Evolutionary conservation across 129 eudicot genomes (phyloP), one percentile per base, ranked within the genome.

Genomic region (Cynara cardunculus): DNA sequence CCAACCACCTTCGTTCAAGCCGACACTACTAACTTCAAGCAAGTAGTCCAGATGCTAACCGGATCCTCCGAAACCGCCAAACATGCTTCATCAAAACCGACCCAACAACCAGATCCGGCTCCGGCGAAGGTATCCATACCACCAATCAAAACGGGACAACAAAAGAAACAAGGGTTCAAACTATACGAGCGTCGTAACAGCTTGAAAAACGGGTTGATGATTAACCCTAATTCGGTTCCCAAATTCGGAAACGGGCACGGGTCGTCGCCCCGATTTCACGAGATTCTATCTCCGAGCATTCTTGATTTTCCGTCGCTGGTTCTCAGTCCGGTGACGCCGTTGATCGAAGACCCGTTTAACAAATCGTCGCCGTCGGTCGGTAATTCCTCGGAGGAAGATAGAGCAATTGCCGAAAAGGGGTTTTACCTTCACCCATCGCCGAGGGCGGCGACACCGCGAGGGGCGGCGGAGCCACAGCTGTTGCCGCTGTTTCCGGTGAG

Each of bases 401-500:
- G 72, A 41, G 98, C 91, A 5, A 94, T 94, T 80, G 93, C 96
- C 11, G 93, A 90, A 28, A 94, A 90, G 71, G 92, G 92, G 37
- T 94, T 91, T 79, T 94, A 92, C 25, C 78, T 94, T 32, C 98
- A 94, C 64, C 96, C 97, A 8, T 92, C 97, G 25, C 94, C 97
- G 8, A 75, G 87, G 75, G 75, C 87, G 75, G 76, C 82, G 24
- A 84, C 95, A 3, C 89, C 91, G 2, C 71, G 87, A 34, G 90
- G 85, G 69, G 70, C 85, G 59, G 80, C 87, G 46, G 90, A 88
- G 80, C 98, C 97, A 18, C 95, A 85, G 84, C 85, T 94, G 25
- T 41, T 94, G 75, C 90, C 98, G 18, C 80, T 94, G 61, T 94
- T 94, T 86, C 97, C 98, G 77, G 88, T 94, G 71, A 88, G 89